Percentiles rank a stretch among this genome's conserved stretches.
Conservation (phyloP, 169 alveolate genomes). For the Plasmodium reichenowi region DNA sequence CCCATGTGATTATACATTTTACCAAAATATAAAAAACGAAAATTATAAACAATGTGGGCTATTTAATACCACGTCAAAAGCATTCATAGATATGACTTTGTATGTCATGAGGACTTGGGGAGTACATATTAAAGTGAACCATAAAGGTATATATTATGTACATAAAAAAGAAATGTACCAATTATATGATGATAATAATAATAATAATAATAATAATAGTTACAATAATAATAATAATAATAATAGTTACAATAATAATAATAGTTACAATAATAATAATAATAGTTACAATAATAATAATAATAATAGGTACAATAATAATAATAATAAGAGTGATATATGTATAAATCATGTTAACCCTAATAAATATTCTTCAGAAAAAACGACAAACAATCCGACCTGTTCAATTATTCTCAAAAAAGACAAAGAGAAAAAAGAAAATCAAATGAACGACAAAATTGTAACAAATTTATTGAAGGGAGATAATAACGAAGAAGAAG, state of each 20-base stretch:
- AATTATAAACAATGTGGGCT: too few species aligned
- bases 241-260: background rate
- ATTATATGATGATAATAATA: background rate
- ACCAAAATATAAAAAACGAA: too few species aligned
- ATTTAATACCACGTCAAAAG: slow-evolving; percentile 41
- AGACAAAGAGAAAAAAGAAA: too few species aligned
- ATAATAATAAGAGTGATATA: too few species aligned
- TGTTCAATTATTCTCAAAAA: too few species aligned
- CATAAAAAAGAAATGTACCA: slow-evolving; percentile 3
- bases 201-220: background rate
- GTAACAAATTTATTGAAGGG: too few species aligned
- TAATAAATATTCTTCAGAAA: too few species aligned
- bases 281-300: background rate
- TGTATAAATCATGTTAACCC: too few species aligned
- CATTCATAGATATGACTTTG: slow-evolving; percentile 49
- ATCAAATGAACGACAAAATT: too few species aligned
- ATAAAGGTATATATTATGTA: slow-evolving; percentile 7
- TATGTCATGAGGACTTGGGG: slow-evolving; percentile 51
- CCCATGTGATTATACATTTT: too few species aligned
- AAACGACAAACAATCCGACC: too few species aligned
- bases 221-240: background rate
- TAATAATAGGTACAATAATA: background rate
- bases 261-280: background rate
- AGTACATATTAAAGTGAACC: background rate
- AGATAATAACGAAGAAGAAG: background rate